Evolutionary conservation across 2,329 filamentous ascomycete species (phyloP), one percentile per base, ranked within the genome.

Genomic region (Chaetomium strumarium): DNA sequence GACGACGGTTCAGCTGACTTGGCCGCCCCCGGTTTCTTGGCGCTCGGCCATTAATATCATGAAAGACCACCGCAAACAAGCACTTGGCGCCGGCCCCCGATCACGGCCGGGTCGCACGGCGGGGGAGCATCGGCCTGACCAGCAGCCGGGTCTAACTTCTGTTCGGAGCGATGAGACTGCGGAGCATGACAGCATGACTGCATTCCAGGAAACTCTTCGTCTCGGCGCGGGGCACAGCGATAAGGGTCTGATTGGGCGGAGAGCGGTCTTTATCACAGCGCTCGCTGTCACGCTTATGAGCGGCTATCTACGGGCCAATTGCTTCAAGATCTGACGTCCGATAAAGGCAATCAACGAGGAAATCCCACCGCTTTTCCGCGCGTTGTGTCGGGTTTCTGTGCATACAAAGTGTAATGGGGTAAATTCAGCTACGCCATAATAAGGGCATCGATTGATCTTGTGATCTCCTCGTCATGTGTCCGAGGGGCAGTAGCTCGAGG

Each of bases 251-350:
- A 56, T 60, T 57, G 51, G 51, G 5, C 36, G 10, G 39, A 33
- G 37, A 24, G 17, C 11, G 48, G n/a, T 17, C n/a, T 36, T 19
- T 19, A 46, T 39, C 24, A 37, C 44, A 30, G 53, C 53, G n/a
- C 31, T 4, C 4, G 24, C 19, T 50, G 53, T 52, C 54, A 30
- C 62, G 63, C 58, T 46, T 65, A 64, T 14, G 31, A 19, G 34
- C 63, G 63, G 63, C 53, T 66, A 63, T 39, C 44, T 34, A 37
- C 64, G 63, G 64, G 53, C 61, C 57, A 61, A 53, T 58, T 46
- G 56, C 36, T 37, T 14, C 41, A 41, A 55, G 52, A 19, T 40
- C 37, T 46, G 11, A 51, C 57, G 58, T 14, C 55, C 57, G 52
- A 55, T 14, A 13, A 39, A 37, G 11, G 14, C n/a, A 7, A 36